Evolutionary conservation across 2,329 filamentous ascomycete genomes (phyloP), one percentile per base, ranked within the genome.

Genomic region (Fusarium aywerte): DNA sequence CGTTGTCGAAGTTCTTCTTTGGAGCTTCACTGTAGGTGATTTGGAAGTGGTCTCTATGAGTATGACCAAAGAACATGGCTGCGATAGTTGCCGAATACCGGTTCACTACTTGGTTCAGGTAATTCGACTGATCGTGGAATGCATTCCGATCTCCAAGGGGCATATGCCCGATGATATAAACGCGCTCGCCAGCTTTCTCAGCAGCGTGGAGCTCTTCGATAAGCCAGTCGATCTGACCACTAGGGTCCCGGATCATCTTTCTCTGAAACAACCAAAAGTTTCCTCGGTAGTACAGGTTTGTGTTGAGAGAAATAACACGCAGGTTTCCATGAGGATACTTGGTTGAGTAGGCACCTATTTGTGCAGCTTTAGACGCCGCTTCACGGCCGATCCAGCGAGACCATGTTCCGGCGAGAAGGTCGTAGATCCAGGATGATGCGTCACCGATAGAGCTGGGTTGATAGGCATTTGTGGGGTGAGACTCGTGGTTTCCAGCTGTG

Each of bases 101-200:
- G 39, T 82, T 80, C 13, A 87, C 75, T 44, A 87, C 81, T 68
- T 84, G 81, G 69, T 87, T 82, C 20, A 87, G 78, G 68, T 84
- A 83, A 71, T 84, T 80, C 35, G 83, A 84, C 44, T 80, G 78
- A 55, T 86, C 84, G 48, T 81, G 83, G 65, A 88, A 82, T 4
- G 82, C 80, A 68, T 87, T 84, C 4, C 75, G 71, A 33, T 80
- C 76, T 9, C 85, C 85, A 20, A 82, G 73, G 3, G 86, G 82
- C 79, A 87, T 86, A 68, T 89, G 87, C 3, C 84, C 84, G 31
- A 88, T 82, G 38, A 89, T 79, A 76, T 83, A 88, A 23, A 85
- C 86, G 21, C 83, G 80, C 71, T 88, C 81, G 33, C 79, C 79
- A 1, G 80, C 79, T 42, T 76, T 76, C 67, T 89, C 86, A 4